A percentile compares a stretch with the other conserved stretches of the same genome.
Evolutionary conservation across 2,329 filamentous ascomycete genomes (phyloP).

Genomic region (Verticillium isaacii): DNA sequence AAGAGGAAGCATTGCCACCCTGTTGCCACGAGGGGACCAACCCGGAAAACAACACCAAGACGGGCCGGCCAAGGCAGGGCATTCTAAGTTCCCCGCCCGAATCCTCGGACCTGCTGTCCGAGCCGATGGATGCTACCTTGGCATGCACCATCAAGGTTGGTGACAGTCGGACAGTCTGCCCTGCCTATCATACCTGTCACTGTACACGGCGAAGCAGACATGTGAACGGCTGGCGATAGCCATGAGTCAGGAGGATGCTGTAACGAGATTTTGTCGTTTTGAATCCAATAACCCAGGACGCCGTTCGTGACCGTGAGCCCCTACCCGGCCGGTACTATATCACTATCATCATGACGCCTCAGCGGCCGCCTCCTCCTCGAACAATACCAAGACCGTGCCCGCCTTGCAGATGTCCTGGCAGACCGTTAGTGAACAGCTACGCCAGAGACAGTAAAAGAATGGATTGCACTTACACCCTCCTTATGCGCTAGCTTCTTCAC

Average conservation of each 20-base stretch:
- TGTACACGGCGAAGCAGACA: too few species aligned
- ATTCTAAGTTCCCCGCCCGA: not conserved
- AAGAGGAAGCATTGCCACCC: not conserved
- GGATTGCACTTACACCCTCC: slow-evolving; percentile 57
- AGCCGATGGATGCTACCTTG: not conserved
- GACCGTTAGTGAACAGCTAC: slow-evolving; percentile 10
- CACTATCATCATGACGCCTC: slow-evolving; percentile 8
- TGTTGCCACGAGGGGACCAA: not conserved
- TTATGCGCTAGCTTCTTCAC: slow-evolving; percentile 71
- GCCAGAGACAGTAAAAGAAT: not conserved
- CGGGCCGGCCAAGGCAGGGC: not conserved
- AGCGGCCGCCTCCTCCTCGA: slow-evolving; percentile 46
- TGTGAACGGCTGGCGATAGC: too few species aligned
- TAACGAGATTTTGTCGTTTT: not conserved
- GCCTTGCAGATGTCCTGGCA: slow-evolving; percentile 71
- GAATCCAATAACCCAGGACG: not conserved
- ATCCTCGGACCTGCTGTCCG: not conserved
- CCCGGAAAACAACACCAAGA: not conserved
- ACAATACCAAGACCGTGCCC: slow-evolving; percentile 69
- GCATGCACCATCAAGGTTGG: not conserved
- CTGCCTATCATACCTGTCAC: too few species aligned
- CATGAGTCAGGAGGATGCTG: too few species aligned
- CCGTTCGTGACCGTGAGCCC: not conserved
- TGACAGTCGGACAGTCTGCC: too few species aligned
- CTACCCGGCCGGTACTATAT: not conserved